Evolutionary conservation across 345 rosid genomes (phyloP), one percentile per base, ranked within the genome.

Genomic region (Capsella bursapastoris): DNA sequence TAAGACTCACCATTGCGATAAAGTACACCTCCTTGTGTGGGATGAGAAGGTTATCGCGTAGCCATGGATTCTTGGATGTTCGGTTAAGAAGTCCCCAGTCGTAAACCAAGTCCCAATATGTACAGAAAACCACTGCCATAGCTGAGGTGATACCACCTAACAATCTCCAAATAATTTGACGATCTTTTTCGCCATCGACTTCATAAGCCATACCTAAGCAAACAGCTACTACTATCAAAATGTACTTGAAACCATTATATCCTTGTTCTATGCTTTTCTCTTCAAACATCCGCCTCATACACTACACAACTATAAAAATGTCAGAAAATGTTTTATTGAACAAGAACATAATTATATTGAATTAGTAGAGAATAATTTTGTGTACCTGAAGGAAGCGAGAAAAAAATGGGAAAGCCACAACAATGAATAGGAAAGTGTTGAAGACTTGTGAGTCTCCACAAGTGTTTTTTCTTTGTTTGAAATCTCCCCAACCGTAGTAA

Each of bases 71-170:
- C 32, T 49, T 82, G 5, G 96, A 85, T 73, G 83, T 64, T 37
- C 84, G 56, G 43, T 64, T 68, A 56, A 87, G 80, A 66, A 90
- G 92, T 48, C 97, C 97, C 97, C 97, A 88, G 28, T 90, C 96
- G 2, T 79, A 62, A 25, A 83, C 90, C 27, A 92, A 64, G 72
- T 92, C 96, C 97, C 97, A 87, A 14, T 86, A 86, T 27, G 88
- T 82, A 38, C 65, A 77, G 43, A 59, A 28, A 60, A 87, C 40
- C 10, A 85, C 87, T 43, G 90, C 90, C 52, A 84, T 34, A 44
- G 72, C 82, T 35, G 96, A 86, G 11, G 77, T 68, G 28, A 70
- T 63, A 4, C 84, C 88, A 1, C 85, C 86, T 58, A 83, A 6
- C 5, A 82, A 66, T 82, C 77, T 70, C 92, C 79, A 80, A 3